Evolutionary conservation across 2,329 filamentous ascomycete genomes (phyloP).

Genomic region (Colletotrichum sp.): DNA sequence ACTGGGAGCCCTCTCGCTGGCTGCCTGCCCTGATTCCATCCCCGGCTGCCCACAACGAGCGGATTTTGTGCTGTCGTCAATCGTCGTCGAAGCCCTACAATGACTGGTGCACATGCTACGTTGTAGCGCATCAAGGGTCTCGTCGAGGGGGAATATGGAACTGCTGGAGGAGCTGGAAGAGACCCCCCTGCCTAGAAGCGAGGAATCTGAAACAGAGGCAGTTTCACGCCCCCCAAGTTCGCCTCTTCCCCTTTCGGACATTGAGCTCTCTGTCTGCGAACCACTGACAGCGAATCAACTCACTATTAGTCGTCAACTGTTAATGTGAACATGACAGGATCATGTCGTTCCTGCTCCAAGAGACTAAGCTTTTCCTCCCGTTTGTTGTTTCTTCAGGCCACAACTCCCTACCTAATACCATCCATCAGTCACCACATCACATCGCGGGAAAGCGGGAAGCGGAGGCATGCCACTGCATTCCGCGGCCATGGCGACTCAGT

Average conservation of each 20-base stretch:
- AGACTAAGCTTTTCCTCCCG: constrained; percentile 16
- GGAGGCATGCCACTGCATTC: background rate
- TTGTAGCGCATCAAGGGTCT: background rate
- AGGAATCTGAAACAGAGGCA: constrained; percentile 13
- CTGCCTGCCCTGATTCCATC: background rate
- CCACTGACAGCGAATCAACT: constrained; percentile 16
- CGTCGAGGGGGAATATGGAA: background rate
- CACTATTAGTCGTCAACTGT: background rate
- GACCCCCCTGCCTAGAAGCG: constrained; percentile 2
- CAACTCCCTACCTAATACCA: background rate
- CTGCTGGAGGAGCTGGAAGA: background rate
- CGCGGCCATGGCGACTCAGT: background rate
- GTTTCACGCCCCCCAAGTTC: constrained; percentile 17
- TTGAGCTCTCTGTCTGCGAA: background rate
- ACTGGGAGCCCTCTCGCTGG: constrained; percentile 1
- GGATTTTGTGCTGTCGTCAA: constrained; percentile 10
- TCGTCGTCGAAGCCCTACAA: background rate
- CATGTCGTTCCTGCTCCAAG: constrained; percentile 8
- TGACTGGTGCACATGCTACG: constrained; percentile 11
- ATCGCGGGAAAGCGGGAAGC: background rate
- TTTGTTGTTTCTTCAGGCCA: constrained; percentile 13
- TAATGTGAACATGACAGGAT: background rate
- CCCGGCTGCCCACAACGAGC: background rate
- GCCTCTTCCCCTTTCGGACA: constrained; percentile 18
- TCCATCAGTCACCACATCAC: background rate